phyloP scores from a whole-genome alignment of 352 stramenopile genomes.

The Phytophthora hybrid region DNA sequence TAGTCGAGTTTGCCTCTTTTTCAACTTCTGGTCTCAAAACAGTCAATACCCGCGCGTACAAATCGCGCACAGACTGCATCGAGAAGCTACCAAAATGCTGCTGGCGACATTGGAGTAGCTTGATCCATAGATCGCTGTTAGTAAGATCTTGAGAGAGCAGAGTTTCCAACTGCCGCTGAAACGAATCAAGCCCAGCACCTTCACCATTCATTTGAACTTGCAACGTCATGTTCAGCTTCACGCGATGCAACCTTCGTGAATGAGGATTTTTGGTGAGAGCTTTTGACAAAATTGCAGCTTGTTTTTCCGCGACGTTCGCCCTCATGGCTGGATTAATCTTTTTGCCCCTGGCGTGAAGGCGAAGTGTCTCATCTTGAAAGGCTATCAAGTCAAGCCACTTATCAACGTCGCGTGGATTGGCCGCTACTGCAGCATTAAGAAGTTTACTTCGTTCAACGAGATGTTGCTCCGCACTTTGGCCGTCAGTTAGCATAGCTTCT shows the following conservation, averaged over 20 bases:
- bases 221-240: conserved; percentile 67
- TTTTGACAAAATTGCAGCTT: conserved; percentile 65
- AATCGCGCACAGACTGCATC: conserved; percentile 67
- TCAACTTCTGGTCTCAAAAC: conserved; percentile 52
- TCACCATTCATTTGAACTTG: conserved; percentile 12
- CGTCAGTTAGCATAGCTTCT: conserved; percentile 60
- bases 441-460: conserved; percentile 63
- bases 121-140: conserved; percentile 65
- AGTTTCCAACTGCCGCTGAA: conserved; percentile 51
- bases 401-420: conserved; percentile 52
- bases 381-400: conserved; percentile 79
- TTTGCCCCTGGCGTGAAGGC: conserved; percentile 44
- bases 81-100: conserved; percentile 82
- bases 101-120: conserved; percentile 54
- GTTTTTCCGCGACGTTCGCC: conserved; percentile 65
- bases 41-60: conserved; percentile 72
- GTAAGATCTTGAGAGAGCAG: conserved; percentile 60
- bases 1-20: conserved; percentile 5
- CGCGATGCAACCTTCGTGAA: conserved; percentile 49
- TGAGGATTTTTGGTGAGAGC: conserved; percentile 61
- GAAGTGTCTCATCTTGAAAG: conserved; percentile 73
- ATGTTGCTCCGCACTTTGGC: conserved; percentile 72
- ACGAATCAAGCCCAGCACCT: conserved; percentile 42
- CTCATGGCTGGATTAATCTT: conserved; percentile 29
- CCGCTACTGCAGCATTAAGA: conserved; percentile 50